These are phyloP conservation scores for Musa itinerans DNA, from an alignment of 176 grass and related monocot genomes.

Conservation along the genomic window DNA sequence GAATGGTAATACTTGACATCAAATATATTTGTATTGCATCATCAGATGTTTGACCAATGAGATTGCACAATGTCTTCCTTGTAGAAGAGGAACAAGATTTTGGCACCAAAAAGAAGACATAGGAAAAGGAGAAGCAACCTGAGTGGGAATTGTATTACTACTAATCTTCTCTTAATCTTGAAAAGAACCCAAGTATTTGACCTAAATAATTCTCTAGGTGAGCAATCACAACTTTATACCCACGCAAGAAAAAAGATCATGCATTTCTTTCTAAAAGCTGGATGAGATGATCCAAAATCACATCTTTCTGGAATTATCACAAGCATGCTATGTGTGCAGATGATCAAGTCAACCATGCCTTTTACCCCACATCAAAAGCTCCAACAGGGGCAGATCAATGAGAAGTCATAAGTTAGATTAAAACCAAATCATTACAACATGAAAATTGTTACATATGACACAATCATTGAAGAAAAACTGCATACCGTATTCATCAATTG, in stretches of 20 bases:
- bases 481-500: slow-evolving; percentile 90
- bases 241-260: slow-evolving; percentile 40
- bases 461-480: slow-evolving; percentile 37
- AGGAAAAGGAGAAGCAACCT: too few species aligned
- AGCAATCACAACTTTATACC: too few species aligned
- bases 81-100: slow-evolving; percentile 37
- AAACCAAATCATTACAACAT: not conserved
- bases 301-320: not conserved
- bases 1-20: not conserved
- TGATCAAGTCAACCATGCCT: not conserved
- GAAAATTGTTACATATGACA: not conserved
- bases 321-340: not conserved
- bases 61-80: too few species aligned
- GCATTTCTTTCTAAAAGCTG: too few species aligned
- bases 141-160: too few species aligned
- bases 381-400: not conserved
- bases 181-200: too few species aligned
- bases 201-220: too few species aligned
- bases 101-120: slow-evolving; percentile 41
- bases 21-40: slow-evolving; percentile 49
- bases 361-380: slow-evolving; percentile 2
- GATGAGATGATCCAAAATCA: not conserved
- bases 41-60: slow-evolving; percentile 16
- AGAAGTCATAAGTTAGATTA: not conserved
- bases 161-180: too few species aligned